phyloP scores from a whole-genome alignment of 768 basidiomycete genomes.

The Tephrocybe sp. region DNA sequence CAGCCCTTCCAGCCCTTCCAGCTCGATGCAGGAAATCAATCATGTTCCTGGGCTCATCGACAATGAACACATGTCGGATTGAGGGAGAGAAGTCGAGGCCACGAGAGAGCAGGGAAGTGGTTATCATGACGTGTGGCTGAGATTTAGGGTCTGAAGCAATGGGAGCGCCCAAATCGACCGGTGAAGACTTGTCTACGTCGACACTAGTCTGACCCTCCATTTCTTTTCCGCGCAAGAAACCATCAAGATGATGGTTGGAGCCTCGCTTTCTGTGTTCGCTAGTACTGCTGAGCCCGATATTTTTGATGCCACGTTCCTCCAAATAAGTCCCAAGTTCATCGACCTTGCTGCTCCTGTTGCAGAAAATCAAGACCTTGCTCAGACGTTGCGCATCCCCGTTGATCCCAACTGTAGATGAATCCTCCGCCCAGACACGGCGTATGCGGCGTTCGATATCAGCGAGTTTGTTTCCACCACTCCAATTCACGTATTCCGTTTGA shows the following conservation, averaged over 20 bases:
- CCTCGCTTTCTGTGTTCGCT: slow-evolving; percentile 61
- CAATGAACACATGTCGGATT: slow-evolving; percentile 81
- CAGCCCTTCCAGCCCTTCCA: slow-evolving; percentile 79
- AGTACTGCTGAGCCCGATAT: slow-evolving; percentile 64
- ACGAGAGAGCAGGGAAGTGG: slow-evolving; percentile 88
- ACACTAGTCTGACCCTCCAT: neutral
- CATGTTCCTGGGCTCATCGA: slow-evolving; percentile 87
- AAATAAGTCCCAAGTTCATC: slow-evolving; percentile 61
- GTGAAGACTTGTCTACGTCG: slow-evolving; percentile 5
- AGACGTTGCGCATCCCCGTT: slow-evolving; percentile 27
- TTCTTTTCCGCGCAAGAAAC: slow-evolving; percentile 54
- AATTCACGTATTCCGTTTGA: slow-evolving; percentile 69
- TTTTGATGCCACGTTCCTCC: slow-evolving; percentile 58
- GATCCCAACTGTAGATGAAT: slow-evolving; percentile 34
- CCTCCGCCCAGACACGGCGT: slow-evolving; percentile 72
- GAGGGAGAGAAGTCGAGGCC: slow-evolving; percentile 84
- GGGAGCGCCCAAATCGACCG: neutral
- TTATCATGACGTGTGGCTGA: slow-evolving; percentile 72
- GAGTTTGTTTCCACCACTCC: slow-evolving; percentile 79
- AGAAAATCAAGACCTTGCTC: slow-evolving; percentile 80
- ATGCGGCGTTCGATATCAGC: slow-evolving; percentile 80
- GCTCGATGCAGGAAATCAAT: slow-evolving; percentile 93
- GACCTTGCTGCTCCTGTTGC: slow-evolving; percentile 74
- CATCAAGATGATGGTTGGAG: slow-evolving; percentile 73
- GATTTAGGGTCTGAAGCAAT: slow-evolving; percentile 29